Conservation (phyloP, 371 early-diverging fungal genomes). For the Rhizopus sp. region DNA sequence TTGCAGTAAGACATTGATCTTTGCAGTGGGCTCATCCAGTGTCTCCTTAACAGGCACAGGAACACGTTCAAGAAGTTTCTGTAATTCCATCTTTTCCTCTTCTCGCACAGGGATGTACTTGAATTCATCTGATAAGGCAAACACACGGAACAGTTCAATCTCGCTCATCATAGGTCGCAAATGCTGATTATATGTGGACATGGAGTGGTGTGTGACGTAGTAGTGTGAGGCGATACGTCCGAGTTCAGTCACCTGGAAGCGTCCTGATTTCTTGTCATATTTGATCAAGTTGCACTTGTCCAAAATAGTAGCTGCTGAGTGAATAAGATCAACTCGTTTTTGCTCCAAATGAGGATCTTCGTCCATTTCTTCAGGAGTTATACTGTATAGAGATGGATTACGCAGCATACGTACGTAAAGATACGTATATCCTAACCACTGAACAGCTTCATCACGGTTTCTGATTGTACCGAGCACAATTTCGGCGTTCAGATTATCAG, state of each 20-base stretch:
- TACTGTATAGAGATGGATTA: constrained; percentile 83
- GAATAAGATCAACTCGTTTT: constrained; percentile 88
- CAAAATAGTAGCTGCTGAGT: constrained; percentile 82
- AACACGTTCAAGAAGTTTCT: constrained; percentile 90
- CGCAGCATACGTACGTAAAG: constrained; percentile 96
- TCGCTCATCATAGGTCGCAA: constrained; percentile 90
- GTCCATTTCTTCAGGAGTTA: constrained; percentile 69
- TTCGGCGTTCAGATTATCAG: constrained; percentile 97
- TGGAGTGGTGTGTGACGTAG: constrained; percentile 88
- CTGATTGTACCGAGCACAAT: constrained; percentile 93
- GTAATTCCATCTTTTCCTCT: constrained; percentile 94
- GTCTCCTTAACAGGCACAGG: constrained; percentile 93
- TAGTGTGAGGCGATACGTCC: constrained; percentile 97
- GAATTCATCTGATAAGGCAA: constrained; percentile 93
- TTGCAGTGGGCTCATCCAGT: constrained; percentile 89
- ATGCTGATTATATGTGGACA: constrained; percentile 93
- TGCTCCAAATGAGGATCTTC: constrained; percentile 86
- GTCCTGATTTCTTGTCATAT: constrained; percentile 91
- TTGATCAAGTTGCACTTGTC: constrained; percentile 90
- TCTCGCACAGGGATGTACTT: constrained; percentile 94
- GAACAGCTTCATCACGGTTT: constrained; percentile 90
- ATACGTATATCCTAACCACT: constrained; percentile 98
- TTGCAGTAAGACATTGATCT: constrained; percentile 95
- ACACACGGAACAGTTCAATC: constrained; percentile 91
- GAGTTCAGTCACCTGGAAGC: constrained; percentile 87